phyloP scores from a whole-genome alignment of 1,284 basidiomycete species.

The Tylopilus sp. region DNA sequence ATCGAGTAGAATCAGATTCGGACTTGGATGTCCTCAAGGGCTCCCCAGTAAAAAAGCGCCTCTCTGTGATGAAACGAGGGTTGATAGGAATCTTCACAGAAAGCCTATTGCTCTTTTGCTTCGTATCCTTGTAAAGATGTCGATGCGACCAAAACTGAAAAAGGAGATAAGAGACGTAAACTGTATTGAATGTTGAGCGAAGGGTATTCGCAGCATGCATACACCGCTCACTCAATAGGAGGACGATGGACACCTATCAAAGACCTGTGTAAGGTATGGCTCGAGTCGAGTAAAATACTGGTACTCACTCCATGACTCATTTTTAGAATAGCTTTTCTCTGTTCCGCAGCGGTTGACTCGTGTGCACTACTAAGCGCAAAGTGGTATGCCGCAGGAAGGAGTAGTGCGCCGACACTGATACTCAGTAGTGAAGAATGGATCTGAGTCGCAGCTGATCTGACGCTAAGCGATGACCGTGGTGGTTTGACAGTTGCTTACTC shows the following conservation, averaged over 20 bases:
- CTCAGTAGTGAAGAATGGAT: conserved; percentile 80
- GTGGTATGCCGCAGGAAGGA: conserved; percentile 77
- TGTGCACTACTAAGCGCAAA: conserved; percentile 49
- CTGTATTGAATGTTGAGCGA: conserved; percentile 33
- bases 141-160: conserved; percentile 90
- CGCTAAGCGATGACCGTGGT: conserved; percentile 1
- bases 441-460: conserved; percentile 62
- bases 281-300: conserved; percentile 30
- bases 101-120: conserved; percentile 41
- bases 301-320: conserved; percentile 81
- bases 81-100: conserved; percentile 37
- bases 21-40: conserved; percentile 19
- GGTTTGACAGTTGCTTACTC: conserved; percentile 41
- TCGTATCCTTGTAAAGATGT: conserved; percentile 67
- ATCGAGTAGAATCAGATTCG: conserved; percentile 22
- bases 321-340: conserved; percentile 60
- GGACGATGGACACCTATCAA: conserved; percentile 59
- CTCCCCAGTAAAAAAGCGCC: conserved; percentile 25
- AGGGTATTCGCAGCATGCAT: not conserved
- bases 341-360: conserved; percentile 33
- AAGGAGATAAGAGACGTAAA: conserved; percentile 72
- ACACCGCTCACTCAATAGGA: conserved; percentile 59
- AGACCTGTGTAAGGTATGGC: not conserved
- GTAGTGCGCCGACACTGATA: conserved; percentile 74
- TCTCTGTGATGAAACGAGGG: conserved; percentile 29